Base-by-base conservation (phyloP, 2,329 filamentous ascomycete genomes). In the Chrysoporthe austroafricana region DNA sequence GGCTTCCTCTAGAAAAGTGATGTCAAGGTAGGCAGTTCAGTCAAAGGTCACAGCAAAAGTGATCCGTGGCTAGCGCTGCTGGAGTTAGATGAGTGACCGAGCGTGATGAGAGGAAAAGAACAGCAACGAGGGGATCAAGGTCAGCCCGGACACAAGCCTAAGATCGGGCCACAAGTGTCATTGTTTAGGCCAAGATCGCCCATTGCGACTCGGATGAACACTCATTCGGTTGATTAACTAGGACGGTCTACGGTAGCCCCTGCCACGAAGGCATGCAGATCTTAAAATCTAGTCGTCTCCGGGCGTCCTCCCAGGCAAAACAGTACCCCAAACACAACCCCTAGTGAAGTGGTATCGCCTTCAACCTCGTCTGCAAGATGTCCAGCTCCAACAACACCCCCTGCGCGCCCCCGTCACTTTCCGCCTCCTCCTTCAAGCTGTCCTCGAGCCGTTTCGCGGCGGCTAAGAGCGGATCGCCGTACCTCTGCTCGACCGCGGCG, bases 401-500 rank as follows among this genome's bases (percentile, higher is more conserved):
- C 44, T 63, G 62, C 18, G 58, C 67, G n/a, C 50, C 60, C 21
- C 62, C 52, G 16, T 66, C 67, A 9, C 60, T 63, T 13, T 58
- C 65, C 18, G 50, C 57, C 0, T 69, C 68, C 39, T 58, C 59
- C 44, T 60, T 63, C 32, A 65, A 44, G n/a, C 26, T 16, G 16
- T 67, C 68, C 46, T 72, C 72, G 58, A 84, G 66, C 58, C 69
- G 75, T 71, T 77, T 79, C 11, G 83, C 81, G 0, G 82, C 81
- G 39, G 78, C 75, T 62, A 82, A 71, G 61, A 90, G 73, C 3
- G 88, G 88, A 65, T 83, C 81, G 2, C 86, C 79, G 74, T 88
- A 90, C 42, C 88, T 79, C 72, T 88, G 83, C 74, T 86, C 84
- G 32, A 90, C 84, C 0, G 86, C 84, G 9, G 82, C 81, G 0